Conservation (phyloP, 2,329 filamentous ascomycete species). For the Phialophora macrospora region DNA sequence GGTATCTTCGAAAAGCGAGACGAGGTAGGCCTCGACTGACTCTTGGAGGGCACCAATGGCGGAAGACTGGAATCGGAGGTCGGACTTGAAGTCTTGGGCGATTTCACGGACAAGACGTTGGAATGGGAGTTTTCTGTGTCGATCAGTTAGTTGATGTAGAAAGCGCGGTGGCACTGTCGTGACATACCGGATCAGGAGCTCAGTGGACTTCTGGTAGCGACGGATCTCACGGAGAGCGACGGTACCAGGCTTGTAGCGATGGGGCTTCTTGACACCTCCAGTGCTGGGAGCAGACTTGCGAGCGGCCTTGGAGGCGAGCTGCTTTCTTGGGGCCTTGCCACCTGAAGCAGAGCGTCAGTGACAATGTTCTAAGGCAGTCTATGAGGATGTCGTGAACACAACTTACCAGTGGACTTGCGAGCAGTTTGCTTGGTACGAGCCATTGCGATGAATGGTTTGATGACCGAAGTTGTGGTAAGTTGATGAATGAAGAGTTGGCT, state of each 20-base stretch:
- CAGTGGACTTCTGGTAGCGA: slow-evolving; percentile 96
- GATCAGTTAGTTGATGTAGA: slow-evolving; percentile 83
- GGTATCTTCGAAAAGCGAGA: slow-evolving; percentile 97
- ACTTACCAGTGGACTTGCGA: slow-evolving; percentile 49
- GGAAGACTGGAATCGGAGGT: slow-evolving; percentile 96
- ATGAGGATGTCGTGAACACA: slow-evolving; percentile 18
- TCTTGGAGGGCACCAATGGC: slow-evolving; percentile 97
- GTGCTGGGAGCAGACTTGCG: slow-evolving; percentile 98
- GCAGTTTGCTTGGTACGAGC: slow-evolving; percentile 60
- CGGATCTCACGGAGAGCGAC: slow-evolving; percentile 98
- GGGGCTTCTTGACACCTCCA: slow-evolving; percentile 95
- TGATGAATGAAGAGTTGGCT: slow-evolving; percentile 43
- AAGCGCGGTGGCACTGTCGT: slow-evolving; percentile 55
- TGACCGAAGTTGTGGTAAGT: slow-evolving; percentile 27
- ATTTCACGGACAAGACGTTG: slow-evolving; percentile 98
- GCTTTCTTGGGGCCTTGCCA: slow-evolving; percentile 82
- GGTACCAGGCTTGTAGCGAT: slow-evolving; percentile 87
- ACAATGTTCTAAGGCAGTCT: slow-evolving; percentile 36
- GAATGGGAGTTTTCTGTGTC: slow-evolving; percentile 97
- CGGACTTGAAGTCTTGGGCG: slow-evolving; percentile 91
- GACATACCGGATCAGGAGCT: slow-evolving; percentile 77
- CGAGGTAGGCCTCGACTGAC: slow-evolving; percentile 97
- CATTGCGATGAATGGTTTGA: slow-evolving; percentile 47
- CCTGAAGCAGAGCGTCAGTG: slow-evolving; percentile 45
- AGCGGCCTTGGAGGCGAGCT: slow-evolving; percentile 98